Evolutionary conservation across 305 asterid species (phyloP), one percentile per base, ranked within the genome.

Genomic region (Nicotiana rustica): DNA sequence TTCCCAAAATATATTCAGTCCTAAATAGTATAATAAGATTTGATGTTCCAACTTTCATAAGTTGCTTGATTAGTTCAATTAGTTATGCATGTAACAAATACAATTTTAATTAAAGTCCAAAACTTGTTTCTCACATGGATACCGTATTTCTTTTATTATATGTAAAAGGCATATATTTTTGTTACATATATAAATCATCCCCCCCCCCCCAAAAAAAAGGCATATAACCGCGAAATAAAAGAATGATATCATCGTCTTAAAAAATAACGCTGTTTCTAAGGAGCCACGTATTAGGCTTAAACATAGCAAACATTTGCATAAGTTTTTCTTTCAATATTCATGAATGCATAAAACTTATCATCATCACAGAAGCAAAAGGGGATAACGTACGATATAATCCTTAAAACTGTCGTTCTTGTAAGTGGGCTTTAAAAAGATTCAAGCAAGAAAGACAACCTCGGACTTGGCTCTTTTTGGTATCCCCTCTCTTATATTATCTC

Each of bases 341-440:
- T 67, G 68, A 60, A 82, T 59, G 78, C 57, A 62, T 61, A 78
- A 25, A 36, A 44, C 49, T 52, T 31, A 83, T 67, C 60, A 78
- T 38, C 12, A 67, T 49, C 25, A 33, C 41, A 36, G 19, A 70
- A 52, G 62, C 79, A 38, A 55, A 77, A 82, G 14, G 18, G 76
- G 79, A 78, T 84, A 70, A 81, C 94, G 90, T 90, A 89, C 83
- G 82, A 75, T 38, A 80, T 82, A 85, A 84, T 85, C 86, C 85
- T 84, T 83, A 67, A 36, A 89, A 86, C 88, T 76, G 85, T 84
- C 83, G 49, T 78, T 80, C 59, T 69, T 47, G 80, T 77, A 41
- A 64, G 56, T 81, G 84, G 85, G 81, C 82, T 88, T 80, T 78
- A 82, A 87, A 79, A 82, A 25, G 61, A 73, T 78, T 89, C 83